phyloP scores from a whole-genome alignment of 2,329 filamentous ascomycete genomes.

The Pseudovirgaria hyperparasitica region DNA sequence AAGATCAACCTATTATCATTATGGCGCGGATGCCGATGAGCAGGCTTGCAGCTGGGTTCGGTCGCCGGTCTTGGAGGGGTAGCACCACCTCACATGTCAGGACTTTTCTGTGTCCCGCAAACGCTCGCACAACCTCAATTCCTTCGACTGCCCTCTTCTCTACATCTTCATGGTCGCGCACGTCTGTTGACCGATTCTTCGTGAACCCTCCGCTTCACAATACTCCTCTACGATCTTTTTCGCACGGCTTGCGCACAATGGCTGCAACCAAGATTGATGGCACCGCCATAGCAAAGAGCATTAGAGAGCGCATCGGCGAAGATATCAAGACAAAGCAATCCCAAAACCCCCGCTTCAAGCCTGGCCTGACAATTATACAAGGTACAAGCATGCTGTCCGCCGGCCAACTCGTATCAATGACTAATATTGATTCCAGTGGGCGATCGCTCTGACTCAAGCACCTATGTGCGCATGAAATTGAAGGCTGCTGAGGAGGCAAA shows the following conservation, averaged over 20 bases:
- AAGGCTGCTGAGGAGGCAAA: conserved; percentile 93
- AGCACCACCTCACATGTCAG: no score
- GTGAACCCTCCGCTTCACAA: no score
- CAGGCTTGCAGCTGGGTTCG: no score
- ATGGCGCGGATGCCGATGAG: no score
- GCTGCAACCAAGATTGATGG: conserved; percentile 87
- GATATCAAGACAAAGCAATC: conserved; percentile 75
- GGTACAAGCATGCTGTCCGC: conserved; percentile 39
- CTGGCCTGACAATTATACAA: conserved; percentile 89
- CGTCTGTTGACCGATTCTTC: no score
- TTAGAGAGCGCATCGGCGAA: conserved; percentile 66
- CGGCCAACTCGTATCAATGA: conserved; percentile 3
- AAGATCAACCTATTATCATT: no score
- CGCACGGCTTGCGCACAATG: conserved; percentile 52
- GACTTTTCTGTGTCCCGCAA: conserved; percentile 8
- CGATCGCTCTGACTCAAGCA: conserved; percentile 84
- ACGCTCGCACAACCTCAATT: not conserved
- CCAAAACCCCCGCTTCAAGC: conserved; percentile 75
- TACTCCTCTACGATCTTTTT: conserved; percentile 34
- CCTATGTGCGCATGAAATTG: conserved; percentile 99
- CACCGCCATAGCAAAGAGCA: conserved; percentile 83
- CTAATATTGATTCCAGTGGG: conserved; percentile 53
- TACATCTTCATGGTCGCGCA: conserved; percentile 6
- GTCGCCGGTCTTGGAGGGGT: no score
- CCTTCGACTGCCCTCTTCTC: conserved; percentile 2